Percentiles rank a stretch among this genome's conserved stretches.
Conservation (phyloP, 2,329 filamentous ascomycete species). For the Colletotrichum higginsianum region DNA sequence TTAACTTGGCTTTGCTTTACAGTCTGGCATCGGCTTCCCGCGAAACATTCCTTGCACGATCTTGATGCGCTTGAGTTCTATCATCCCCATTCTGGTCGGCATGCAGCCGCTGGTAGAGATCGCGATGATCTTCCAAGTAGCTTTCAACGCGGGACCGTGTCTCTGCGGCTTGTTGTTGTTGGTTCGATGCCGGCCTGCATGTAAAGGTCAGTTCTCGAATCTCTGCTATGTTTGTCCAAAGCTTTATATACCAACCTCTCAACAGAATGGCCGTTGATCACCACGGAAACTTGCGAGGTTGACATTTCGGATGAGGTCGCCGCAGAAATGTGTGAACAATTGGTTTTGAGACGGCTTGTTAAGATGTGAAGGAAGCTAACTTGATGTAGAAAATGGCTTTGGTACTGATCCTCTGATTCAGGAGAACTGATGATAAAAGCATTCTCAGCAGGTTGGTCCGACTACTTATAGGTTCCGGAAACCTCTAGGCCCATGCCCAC, state of each 20-base stretch:
- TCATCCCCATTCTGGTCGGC: neutral
- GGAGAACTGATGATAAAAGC: neutral
- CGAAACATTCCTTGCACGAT: neutral
- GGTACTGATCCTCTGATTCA: neutral
- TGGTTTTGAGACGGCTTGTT: neutral
- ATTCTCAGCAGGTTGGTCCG: neutral
- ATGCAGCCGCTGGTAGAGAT: conserved; percentile 10
- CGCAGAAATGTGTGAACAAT: neutral
- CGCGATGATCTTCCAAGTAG: neutral
- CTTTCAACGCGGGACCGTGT: neutral
- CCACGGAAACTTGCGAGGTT: conserved; percentile 13
- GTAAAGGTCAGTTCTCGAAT: neutral
- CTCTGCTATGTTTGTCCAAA: too few relatives aligned
- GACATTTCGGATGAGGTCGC: neutral
- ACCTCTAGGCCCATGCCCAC: neutral
- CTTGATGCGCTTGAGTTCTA: neutral
- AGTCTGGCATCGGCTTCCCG: neutral
- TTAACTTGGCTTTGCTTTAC: neutral
- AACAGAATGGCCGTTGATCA: conserved; percentile 10
- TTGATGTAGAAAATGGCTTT: too few relatives aligned
- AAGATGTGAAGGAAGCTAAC: too few relatives aligned
- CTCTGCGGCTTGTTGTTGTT: neutral
- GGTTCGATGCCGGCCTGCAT: neutral
- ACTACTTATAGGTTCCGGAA: neutral
- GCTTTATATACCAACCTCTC: neutral